phyloP scores from a whole-genome alignment of 1,284 basidiomycete species.

The Microstroma glucosiphilum region DNA sequence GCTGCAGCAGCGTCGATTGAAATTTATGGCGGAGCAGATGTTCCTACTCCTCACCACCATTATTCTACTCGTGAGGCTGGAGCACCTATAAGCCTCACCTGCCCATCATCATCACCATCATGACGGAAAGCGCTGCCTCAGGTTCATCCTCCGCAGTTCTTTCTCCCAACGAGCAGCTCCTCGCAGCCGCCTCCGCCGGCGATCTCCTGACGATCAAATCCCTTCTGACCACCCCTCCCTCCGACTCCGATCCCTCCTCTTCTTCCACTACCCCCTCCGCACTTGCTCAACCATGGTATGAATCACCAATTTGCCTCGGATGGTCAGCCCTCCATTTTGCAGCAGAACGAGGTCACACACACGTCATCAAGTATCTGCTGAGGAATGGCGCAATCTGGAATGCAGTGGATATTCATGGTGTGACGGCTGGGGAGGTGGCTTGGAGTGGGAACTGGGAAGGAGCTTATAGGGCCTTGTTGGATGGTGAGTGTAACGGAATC shows the following conservation, averaged over 20 bases:
- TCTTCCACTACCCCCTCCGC: background rate
- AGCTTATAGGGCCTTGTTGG: constrained; percentile 34
- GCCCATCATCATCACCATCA: too few species aligned
- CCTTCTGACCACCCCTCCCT: background rate
- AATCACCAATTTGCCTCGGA: constrained; percentile 43
- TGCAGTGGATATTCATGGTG: constrained; percentile 52
- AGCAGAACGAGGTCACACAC: constrained; percentile 64
- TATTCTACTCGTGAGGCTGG: too few species aligned
- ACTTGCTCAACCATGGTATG: background rate
- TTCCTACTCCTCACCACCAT: too few species aligned
- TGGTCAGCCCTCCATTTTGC: constrained; percentile 84
- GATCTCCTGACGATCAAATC: constrained; percentile 5
- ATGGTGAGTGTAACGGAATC: constrained; percentile 9
- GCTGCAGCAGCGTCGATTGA: too few species aligned
- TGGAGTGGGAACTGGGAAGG: constrained; percentile 36
- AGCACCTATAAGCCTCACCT: too few species aligned
- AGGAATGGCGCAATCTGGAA: constrained; percentile 88
- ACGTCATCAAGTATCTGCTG: constrained; percentile 64
- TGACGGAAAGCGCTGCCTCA: too few species aligned
- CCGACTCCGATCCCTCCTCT: background rate
- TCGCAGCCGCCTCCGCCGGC: constrained; percentile 6
- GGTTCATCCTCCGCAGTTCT: background rate
- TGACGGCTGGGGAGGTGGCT: constrained; percentile 44
- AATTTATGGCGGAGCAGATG: too few species aligned
- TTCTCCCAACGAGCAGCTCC: background rate